Percentiles rank a stretch among this genome's conserved stretches.
phyloP scores from a whole-genome alignment of 768 basidiomycete species.

The Sarcodon aspratus region DNA sequence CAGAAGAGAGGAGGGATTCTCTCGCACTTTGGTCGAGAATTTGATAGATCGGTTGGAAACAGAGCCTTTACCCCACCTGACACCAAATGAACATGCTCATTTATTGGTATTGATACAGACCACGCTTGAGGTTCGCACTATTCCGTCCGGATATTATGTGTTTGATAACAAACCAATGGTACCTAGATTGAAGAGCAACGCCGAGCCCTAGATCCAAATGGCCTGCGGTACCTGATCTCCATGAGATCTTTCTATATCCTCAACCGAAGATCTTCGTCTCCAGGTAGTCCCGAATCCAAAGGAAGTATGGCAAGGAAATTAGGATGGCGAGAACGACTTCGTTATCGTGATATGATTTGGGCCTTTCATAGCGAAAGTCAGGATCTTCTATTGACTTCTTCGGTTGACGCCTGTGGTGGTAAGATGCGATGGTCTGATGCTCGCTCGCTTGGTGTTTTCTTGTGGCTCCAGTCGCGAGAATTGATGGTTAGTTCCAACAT shows the following conservation, averaged over 20 bases:
- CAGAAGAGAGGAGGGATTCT: slow-evolving; percentile 43
- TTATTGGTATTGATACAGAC: slow-evolving; percentile 80
- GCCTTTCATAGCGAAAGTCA: slow-evolving; percentile 95
- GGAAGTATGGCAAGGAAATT: slow-evolving; percentile 31
- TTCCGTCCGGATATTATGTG: neutral
- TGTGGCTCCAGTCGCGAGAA: slow-evolving; percentile 81
- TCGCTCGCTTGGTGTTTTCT: slow-evolving; percentile 69
- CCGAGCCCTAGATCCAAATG: slow-evolving; percentile 85
- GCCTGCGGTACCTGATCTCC: slow-evolving; percentile 85
- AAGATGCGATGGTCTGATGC: slow-evolving; percentile 92
- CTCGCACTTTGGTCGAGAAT: slow-evolving; percentile 42
- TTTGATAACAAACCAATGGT: slow-evolving; percentile 1
- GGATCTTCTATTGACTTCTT: slow-evolving; percentile 64
- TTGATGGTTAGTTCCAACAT: slow-evolving; percentile 45
- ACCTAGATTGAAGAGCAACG: slow-evolving; percentile 79
- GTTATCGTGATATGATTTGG: slow-evolving; percentile 94
- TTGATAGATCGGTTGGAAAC: slow-evolving; percentile 58
- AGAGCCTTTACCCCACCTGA: slow-evolving; percentile 56
- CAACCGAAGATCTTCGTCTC: slow-evolving; percentile 48
- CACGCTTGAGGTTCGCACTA: slow-evolving; percentile 54
- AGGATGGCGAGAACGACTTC: slow-evolving; percentile 62
- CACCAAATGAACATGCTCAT: slow-evolving; percentile 72
- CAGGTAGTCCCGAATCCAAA: slow-evolving; percentile 34
- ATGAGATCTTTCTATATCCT: slow-evolving; percentile 88
- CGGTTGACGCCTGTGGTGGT: slow-evolving; percentile 59